Evolutionary conservation across 306 rosid genomes (phyloP), one percentile per base, ranked within the genome.

Genomic region (Corylus americana): DNA sequence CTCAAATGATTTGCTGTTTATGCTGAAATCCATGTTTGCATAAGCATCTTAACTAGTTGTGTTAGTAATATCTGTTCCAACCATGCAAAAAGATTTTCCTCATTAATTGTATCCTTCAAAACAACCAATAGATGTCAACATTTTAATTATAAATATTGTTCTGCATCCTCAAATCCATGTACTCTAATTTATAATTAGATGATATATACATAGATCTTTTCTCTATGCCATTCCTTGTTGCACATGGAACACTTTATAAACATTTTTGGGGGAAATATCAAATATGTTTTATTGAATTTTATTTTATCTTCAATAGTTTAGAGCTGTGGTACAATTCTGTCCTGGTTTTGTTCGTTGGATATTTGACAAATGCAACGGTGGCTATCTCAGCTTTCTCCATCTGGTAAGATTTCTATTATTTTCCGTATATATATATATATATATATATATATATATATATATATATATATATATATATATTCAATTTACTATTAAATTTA

Each of bases 251-350:
- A 53, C n/a, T 55, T 55, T 55, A 18, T 55, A 47, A 51, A 11
- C 16, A 11, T 9, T 3, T 58, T 22, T 20, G 44, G 3, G 4
- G 25, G 47, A 35, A 73, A 12, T 50, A 7, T 51, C 13, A 54
- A 16, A 17, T n/a, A n/a, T n/a, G n/a, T n/a, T n/a, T n/a, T n/a
- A 70, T 55, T 42, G 22, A 14, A 14, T 22, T 25, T 8, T 3
- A 1, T 66, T 54, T 57, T 58, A 8, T 63, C 16, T 62, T 72
- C 55, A 48, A 74, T 78, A 88, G 89, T 80, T 83, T 88, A 39
- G 91, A 83, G 80, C 72, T 88, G n/a, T 88, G 91, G 91, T 88
- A 88, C 85, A 86, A 79, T 78, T 72, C 91, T 12, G 18, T 83
- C 79, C 77, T 88, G 81, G 83, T 88, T 75, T 80, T 88, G 35